Evolutionary conservation across 2,329 filamentous ascomycete species (phyloP), one percentile per base, ranked within the genome.

Genomic region (Xylaria sp.): DNA sequence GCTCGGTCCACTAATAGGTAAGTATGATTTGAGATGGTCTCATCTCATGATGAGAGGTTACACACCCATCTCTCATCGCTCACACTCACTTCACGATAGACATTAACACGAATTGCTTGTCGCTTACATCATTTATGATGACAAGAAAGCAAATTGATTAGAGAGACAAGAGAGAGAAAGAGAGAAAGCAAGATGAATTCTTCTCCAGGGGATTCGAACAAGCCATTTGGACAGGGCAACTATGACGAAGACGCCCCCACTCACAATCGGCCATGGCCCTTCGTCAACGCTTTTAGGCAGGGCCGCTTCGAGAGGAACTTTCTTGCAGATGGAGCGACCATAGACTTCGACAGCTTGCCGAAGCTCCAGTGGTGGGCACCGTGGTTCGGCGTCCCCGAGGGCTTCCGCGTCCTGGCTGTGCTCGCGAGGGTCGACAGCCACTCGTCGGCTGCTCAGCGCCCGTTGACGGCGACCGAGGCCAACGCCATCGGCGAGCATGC

Each of bases 401-500:
- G 0, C 8, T 8, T 20, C 10, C 70, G 66, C 7, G 61, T 69
- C 18, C 23, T 51, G 9, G 52, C 34, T 15, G 44, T 76, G 28
- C 57, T 72, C 28, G 18, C 4, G 13, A 69, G 58, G 28, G 56
- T 74, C 9, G 12, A 70, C 5, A 12, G 15, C 3, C 23, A 55
- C 18, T 37, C 76, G 28, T 31, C 10, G 1, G 2, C 13, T 13
- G 65, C 69, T 18, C 37, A 63, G 1, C 76, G 76, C 20, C 76
- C 65, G 44, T 68, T 80, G 52, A 77, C 73, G 10, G 72, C 74
- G 28, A 7, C 51, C 18, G 79, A 81, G 65, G 71, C 75, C 28
- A 73, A 77, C 56, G 76, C 73, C 56, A 63, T 79, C 37, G 69
- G 70, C 4, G 71, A 80, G 39, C 69, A 76, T 60, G 41, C 66